Percentiles rank a stretch among this genome's conserved stretches.
These are phyloP conservation scores for Magnolia officinalis DNA, from an alignment of 164 flowering plant genomes.

Conservation along the genomic window DNA sequence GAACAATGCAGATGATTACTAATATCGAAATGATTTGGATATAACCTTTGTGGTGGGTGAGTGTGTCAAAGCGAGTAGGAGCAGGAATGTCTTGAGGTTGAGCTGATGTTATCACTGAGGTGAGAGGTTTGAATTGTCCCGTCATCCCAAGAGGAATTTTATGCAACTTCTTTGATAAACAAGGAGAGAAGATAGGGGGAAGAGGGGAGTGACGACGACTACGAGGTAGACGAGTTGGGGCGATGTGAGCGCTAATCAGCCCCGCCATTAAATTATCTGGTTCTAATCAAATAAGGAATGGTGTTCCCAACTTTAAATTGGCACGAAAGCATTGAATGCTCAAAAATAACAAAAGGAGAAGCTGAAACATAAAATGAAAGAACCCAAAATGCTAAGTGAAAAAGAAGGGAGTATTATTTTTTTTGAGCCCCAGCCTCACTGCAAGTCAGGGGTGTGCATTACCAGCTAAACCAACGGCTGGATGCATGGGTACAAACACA, in stretches of 20 bases:
- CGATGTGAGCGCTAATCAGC: slow-evolving; percentile 26
- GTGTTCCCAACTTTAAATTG: neutral
- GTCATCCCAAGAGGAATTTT: slow-evolving; percentile 21
- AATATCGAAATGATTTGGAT: neutral
- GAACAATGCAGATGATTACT: neutral
- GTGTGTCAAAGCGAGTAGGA: slow-evolving; percentile 28
- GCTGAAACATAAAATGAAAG: neutral
- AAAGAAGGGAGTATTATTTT: too few species aligned
- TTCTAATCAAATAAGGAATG: neutral
- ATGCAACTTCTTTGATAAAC: slow-evolving; percentile 9
- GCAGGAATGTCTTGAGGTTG: slow-evolving; percentile 29
- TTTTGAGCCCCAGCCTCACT: too few species aligned
- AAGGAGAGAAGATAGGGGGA: slow-evolving; percentile 16
- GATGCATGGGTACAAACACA: too few species aligned
- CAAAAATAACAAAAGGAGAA: neutral
- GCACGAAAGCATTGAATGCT: neutral
- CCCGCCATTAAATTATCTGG: slow-evolving; percentile 45
- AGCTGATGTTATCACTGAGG: slow-evolving; percentile 35
- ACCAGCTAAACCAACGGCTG: too few species aligned
- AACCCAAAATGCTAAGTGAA: neutral
- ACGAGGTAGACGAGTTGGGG: slow-evolving; percentile 16
- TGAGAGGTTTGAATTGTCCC: slow-evolving; percentile 21
- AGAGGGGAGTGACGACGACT: slow-evolving; percentile 6
- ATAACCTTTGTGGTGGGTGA: slow-evolving; percentile 47
- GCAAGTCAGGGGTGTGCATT: too few species aligned